Evolutionary conservation across 805 yeast genomes (phyloP).

Genomic region (Ogataea philodendri): DNA sequence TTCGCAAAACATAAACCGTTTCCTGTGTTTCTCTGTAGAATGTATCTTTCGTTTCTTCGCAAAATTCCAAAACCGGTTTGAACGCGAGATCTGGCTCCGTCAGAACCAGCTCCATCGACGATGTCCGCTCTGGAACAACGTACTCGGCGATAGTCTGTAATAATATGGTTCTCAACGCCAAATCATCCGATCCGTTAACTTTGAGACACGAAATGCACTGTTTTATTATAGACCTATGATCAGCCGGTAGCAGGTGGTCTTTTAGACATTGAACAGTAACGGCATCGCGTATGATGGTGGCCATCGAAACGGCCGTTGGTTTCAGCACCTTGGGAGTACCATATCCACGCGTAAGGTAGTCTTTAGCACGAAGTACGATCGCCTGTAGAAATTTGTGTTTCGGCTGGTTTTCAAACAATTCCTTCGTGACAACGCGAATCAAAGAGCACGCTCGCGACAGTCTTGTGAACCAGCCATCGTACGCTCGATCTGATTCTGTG

Average conservation of each 20-base stretch:
- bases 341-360: too few relatives aligned
- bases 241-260: conserved; percentile 24
- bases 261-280: conserved; percentile 25
- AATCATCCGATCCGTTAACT: too few relatives aligned
- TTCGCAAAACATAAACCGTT: conserved; percentile 1
- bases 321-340: too few relatives aligned
- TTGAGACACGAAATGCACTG: too few relatives aligned
- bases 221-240: conserved; percentile 20
- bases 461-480: too few relatives aligned
- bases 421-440: too few relatives aligned
- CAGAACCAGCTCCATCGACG: conserved; percentile 7
- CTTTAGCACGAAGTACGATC: too few relatives aligned
- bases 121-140: conserved; percentile 2
- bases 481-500: too few relatives aligned
- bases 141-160: conserved; percentile 2
- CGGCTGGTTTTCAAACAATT: too few relatives aligned
- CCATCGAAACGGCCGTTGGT: too few relatives aligned
- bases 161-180: conserved; percentile 1
- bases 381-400: too few relatives aligned
- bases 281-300: conserved; percentile 29
- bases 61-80: background rate
- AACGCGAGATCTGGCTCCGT: conserved; percentile 2
- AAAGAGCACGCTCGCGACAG: too few relatives aligned
- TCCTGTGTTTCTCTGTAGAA: background rate
- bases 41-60: background rate